A percentile compares a stretch with the other conserved stretches of the same genome.
Evolutionary conservation across 371 early-diverging fungal species (phyloP).

Genomic region (Circinella minor): DNA sequence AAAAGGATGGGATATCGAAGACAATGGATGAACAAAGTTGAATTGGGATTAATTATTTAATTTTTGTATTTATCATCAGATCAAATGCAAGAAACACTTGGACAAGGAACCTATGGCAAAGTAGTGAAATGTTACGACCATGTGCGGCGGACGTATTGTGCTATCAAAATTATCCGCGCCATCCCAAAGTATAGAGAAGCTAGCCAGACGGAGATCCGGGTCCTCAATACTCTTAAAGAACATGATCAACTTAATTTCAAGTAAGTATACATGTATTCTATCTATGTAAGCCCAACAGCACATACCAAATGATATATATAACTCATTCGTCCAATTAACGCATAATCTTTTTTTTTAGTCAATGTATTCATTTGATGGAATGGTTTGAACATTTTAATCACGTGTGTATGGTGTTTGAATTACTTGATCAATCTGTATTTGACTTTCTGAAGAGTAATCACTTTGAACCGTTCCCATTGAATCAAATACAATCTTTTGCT

Average conservation of each 20-base stretch:
- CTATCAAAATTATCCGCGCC: slow-evolving; percentile 91
- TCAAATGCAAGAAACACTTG: slow-evolving; percentile 82
- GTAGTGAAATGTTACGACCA: slow-evolving; percentile 91
- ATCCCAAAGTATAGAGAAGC: slow-evolving; percentile 96
- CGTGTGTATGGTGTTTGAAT: slow-evolving; percentile 97
- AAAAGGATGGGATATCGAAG: too few relatives aligned
- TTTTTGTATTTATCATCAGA: slow-evolving; percentile 46
- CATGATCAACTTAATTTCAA: slow-evolving; percentile 66
- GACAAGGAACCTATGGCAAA: slow-evolving; percentile 98
- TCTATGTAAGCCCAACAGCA: too few relatives aligned
- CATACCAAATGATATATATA: too few relatives aligned
- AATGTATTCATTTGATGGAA: slow-evolving; percentile 80
- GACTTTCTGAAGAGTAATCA: slow-evolving; percentile 93
- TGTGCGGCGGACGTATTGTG: slow-evolving; percentile 54
- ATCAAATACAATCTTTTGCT: slow-evolving; percentile 87
- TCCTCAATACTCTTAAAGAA: slow-evolving; percentile 78
- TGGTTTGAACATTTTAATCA: slow-evolving; percentile 90
- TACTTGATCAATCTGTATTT: slow-evolving; percentile 86
- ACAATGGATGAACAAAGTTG: too few relatives aligned
- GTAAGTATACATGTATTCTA: background rate
- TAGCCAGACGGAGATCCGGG: slow-evolving; percentile 86
- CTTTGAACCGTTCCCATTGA: slow-evolving; percentile 87
- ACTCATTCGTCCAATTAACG: too few relatives aligned
- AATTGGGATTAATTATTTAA: background rate
- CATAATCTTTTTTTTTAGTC: slow-evolving; percentile 32